Evolutionary conservation across 305 asterid genomes (phyloP).

Genomic region (Fraxinus dipetala): DNA sequence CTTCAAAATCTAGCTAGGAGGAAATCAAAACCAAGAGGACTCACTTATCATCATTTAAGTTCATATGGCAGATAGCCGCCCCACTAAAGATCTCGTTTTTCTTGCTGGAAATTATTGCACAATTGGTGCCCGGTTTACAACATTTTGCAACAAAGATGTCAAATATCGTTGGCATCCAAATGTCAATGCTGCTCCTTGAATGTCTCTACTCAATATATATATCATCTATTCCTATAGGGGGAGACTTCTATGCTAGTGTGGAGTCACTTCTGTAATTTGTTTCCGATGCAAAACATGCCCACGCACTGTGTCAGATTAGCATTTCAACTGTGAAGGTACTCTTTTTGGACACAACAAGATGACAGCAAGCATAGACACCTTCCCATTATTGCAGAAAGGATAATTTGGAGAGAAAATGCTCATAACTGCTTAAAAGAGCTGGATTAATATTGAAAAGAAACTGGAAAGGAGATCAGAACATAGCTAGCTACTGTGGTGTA

Average conservation of each 20-base stretch:
- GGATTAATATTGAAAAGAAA: neutral
- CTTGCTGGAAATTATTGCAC: neutral
- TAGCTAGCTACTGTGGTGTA: neutral
- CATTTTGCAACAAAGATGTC: too few relatives aligned
- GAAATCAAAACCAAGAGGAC: neutral
- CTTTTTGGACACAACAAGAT: neutral
- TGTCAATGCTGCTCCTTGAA: too few relatives aligned
- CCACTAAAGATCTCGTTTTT: neutral
- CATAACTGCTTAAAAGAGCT: neutral
- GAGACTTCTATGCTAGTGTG: neutral
- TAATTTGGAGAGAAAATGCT: neutral
- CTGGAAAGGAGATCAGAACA: neutral
- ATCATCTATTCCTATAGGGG: neutral
- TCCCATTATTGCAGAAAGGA: neutral
- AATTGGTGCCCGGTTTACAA: neutral
- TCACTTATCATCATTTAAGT: neutral
- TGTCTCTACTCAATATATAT: too few relatives aligned
- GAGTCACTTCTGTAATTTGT: neutral
- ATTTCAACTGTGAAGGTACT: neutral
- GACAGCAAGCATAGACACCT: neutral
- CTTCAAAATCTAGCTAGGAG: neutral
- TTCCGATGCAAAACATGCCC: neutral
- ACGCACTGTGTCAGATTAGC: neutral
- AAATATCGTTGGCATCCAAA: too few relatives aligned
- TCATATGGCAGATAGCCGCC: neutral